Base-by-base conservation (phyloP, 78 protist species). In the Thecamonas trahens region DNA sequence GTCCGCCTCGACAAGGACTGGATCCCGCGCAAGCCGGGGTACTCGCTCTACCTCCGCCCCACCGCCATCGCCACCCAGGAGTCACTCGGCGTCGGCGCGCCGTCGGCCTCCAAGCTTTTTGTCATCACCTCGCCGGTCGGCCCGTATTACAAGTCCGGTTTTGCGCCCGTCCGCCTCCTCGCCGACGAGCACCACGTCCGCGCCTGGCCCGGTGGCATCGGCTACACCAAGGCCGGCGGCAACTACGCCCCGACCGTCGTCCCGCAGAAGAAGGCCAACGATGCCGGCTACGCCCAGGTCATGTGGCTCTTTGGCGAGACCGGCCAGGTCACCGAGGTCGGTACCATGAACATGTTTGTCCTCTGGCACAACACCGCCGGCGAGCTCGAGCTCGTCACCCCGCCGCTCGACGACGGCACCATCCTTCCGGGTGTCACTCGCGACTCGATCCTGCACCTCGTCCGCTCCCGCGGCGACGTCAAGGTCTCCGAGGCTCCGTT, bases 381-480 rank as follows among this genome's bases (percentile, higher is more conserved):
- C 15, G 71, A 83, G 50, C 7, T 50, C 5, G 95, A 90, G 39
- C 61, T 90, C 40, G 72, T 90, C 61, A 90, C 95, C 2, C 80
- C 92, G 38, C 95, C 95, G 7, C 76, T 96, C 14, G 70, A 57
- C 4, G 89, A 83, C 66, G 99, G 96, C 42, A 88, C 95, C 31
- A 92, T 97, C 52, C 81, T 97, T 7, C 98, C 96, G 11, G 98
- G 98, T 37, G 91, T 96, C 64, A 94, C 98, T n/a, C 95, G 99
- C 67, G 90, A 91, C 64, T 82, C 94, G 4, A 82, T 96, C n/a
- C 40, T 96, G 26, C 11, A 34, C 34, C 71, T 94, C 44, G 74
- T 84, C 28, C 44, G 72, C 29, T 0, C 45, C 35, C 67, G 90
- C 88, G 87, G 82, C 38, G 89, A 80, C 53, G 77, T 89, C 74